These are phyloP conservation scores for Clonostachys chloroleuca DNA, from an alignment of 2,329 filamentous ascomycete species.

Conservation along the genomic window DNA sequence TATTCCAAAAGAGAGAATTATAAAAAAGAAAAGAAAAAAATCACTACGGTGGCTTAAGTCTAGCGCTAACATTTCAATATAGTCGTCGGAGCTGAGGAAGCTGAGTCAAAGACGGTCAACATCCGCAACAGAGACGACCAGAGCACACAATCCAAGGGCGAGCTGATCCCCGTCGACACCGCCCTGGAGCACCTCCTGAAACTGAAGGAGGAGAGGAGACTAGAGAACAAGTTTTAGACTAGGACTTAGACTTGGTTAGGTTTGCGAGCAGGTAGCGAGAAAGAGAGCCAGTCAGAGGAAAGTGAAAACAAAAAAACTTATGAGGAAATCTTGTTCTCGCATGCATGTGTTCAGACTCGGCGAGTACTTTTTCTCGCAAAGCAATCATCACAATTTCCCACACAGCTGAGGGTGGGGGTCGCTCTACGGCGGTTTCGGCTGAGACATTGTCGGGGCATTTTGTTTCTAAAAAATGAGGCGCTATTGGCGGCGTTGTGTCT, in stretches of 20 bases:
- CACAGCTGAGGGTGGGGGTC: too few species aligned
- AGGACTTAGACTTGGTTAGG: conserved; percentile 8
- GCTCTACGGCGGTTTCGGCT: too few species aligned
- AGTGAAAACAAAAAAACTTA: background rate
- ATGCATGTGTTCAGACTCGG: background rate
- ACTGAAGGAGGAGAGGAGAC: conserved; percentile 41
- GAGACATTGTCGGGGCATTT: too few species aligned
- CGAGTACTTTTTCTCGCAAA: too few species aligned
- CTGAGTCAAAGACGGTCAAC: conserved; percentile 55
- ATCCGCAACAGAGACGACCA: conserved; percentile 62
- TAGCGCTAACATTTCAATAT: conserved; percentile 7
- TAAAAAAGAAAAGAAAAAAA: too few species aligned
- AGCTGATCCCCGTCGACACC: conserved; percentile 51
- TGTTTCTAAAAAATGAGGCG: too few species aligned
- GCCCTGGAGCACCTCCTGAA: conserved; percentile 50
- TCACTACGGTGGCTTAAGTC: background rate
- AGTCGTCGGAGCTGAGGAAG: conserved; percentile 61
- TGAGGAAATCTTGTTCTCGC: background rate
- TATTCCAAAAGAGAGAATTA: background rate
- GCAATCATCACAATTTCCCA: too few species aligned
- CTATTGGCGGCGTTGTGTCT: too few species aligned
- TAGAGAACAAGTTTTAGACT: conserved; percentile 24
- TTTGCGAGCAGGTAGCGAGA: too few species aligned
- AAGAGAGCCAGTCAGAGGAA: background rate
- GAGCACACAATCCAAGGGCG: conserved; percentile 55